Evolutionary conservation across 768 basidiomycete species (phyloP), one percentile per base, ranked within the genome.

Genomic region (Lentinula boryana): DNA sequence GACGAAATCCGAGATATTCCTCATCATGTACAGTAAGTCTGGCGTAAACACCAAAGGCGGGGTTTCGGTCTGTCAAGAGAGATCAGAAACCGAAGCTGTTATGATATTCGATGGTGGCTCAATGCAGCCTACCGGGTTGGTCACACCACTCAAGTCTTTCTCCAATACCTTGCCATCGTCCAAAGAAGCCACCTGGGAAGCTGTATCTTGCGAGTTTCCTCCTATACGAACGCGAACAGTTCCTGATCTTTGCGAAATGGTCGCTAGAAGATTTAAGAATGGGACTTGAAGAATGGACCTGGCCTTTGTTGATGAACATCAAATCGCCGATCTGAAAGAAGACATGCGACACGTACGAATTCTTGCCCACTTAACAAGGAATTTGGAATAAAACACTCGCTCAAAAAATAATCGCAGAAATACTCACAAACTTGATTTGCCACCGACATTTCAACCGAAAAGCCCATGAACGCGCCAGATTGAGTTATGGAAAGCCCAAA

Each of bases 371-470:
- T 82, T 21, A 1, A 60, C 57, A 32, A 13, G 27, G 41, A 5
- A 7, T 7, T 43, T 15, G 15, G 38, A 43, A 18, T 6, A 3
- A 43, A n/a, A 43, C 6, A n/a, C 2, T 43, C 16, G 10, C 27
- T 48, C 40, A 41, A 10, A 23, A 3, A 9, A 7, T 13, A 60
- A 2, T 38, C 31, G 8, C 21, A 43, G 55, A 43, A 18, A 52
- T 8, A 79, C 82, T 71, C 65, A 84, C 83, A 72, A 52, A 85
- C 72, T 71, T 82, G 80, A 61, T 81, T 80, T 3, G 79, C 78
- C 7, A 87, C 82, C 18, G 83, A 84, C 74, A 87, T 77, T 70
- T 88, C 87, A 33, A 88, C 75, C 1, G 79, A 81, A 63, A 87
- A 87, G 0, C 86, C 86, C 55, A 85, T 69, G 60, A 80, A 80